Evolutionary conservation across 1,284 basidiomycete genomes (phyloP).

Genomic region (Leccinum pachyderme): DNA sequence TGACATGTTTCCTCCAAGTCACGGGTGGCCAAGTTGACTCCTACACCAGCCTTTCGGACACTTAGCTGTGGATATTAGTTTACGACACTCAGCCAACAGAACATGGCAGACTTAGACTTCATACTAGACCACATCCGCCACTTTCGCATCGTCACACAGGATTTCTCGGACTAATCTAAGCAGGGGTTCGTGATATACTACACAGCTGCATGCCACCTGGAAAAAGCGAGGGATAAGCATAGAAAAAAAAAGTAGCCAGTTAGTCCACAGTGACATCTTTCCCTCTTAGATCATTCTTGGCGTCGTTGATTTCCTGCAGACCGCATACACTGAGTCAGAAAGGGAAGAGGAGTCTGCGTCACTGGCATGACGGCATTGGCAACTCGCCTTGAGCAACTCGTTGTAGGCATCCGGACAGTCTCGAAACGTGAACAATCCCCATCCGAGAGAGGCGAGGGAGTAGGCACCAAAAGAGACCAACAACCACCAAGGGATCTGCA

Average conservation of each 20-base stretch:
- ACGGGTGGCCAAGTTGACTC: background rate
- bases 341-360: background rate
- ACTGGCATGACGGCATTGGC: background rate
- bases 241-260: too few species aligned
- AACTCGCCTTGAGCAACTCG: constrained; percentile 57
- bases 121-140: background rate
- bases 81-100: background rate
- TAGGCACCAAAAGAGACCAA: constrained; percentile 75
- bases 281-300: constrained; percentile 53
- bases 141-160: background rate
- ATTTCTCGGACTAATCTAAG: background rate
- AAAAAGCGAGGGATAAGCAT: background rate
- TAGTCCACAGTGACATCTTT: constrained; percentile 32
- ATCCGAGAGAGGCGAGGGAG: constrained; percentile 69
- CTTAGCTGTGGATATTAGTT: background rate
- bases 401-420: constrained; percentile 78
- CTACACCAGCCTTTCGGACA: background rate
- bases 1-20: background rate
- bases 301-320: constrained; percentile 60
- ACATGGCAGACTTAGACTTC: background rate
- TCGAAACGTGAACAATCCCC: constrained; percentile 67
- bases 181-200: background rate
- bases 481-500: constrained; percentile 78
- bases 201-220: background rate
- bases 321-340: background rate